Conservation (phyloP, 352 stramenopile species). For the Blastocystis sp. region DNA sequence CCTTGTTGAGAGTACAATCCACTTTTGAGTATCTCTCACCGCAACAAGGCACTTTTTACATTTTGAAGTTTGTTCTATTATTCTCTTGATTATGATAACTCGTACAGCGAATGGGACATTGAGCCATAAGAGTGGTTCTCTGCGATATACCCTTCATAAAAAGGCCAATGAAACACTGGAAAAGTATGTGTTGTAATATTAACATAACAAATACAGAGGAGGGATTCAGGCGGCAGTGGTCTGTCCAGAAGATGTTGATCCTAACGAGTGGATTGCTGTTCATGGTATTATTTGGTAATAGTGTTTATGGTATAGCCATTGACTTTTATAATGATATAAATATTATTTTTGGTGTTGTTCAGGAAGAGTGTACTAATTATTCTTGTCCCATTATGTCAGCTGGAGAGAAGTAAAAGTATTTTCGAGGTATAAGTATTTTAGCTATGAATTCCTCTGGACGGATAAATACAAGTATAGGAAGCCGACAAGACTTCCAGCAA, state of each 20-base stretch:
- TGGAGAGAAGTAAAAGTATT: not conserved
- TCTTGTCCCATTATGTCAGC: conserved; percentile 43
- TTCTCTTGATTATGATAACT: not conserved
- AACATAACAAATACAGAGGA: not conserved
- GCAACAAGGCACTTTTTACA: not conserved
- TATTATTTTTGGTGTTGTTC: conserved; percentile 46
- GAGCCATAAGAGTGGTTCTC: conserved; percentile 8
- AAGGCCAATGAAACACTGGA: conserved; percentile 5
- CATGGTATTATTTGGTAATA: not conserved
- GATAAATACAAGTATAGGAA: conserved; percentile 23
- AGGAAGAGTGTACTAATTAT: conserved; percentile 38
- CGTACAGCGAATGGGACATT: not conserved
- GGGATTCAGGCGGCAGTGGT: conserved; percentile 37
- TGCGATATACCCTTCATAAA: conserved; percentile 47
- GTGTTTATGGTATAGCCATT: conserved; percentile 12
- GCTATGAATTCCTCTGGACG: conserved; percentile 50
- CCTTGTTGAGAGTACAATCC: not conserved
- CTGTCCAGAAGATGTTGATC: conserved; percentile 52
- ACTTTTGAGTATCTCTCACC: not conserved
- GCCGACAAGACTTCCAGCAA: conserved; percentile 1
- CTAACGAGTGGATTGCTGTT: conserved; percentile 59
- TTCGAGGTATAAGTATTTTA: not conserved
- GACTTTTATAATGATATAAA: conserved; percentile 63
- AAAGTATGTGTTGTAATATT: not conserved
- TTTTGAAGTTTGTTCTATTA: not conserved